Base-by-base conservation (phyloP, 2,329 filamentous ascomycete genomes). In the Trichoderma koningii region DNA sequence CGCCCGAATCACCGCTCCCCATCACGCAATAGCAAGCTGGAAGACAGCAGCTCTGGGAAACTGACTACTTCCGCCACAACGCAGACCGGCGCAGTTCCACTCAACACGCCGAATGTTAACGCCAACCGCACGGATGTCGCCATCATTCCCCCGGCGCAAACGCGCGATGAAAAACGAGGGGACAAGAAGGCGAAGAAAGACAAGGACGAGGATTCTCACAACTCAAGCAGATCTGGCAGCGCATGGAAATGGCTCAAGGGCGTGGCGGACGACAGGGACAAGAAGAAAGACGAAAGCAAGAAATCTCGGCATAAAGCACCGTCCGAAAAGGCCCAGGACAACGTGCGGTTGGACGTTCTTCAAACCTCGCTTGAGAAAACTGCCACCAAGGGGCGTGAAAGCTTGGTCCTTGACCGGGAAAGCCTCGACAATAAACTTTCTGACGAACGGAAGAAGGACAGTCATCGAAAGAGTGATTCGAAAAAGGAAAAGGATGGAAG, bases 401-500 rank as follows among this genome's bases (percentile, higher is more conserved):
- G 92, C 71, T 78, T 97, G 23, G 85, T 96, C 0, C 77, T 97
- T 47, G 93, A 97, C 71, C 89, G 93, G 19, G 89, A 95, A 26
- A 88, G 79, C 67, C 76, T 89, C 61, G 89, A 92, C 68, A 81
- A 79, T 67, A 92, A 89, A 73, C 78, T 95, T 7, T 87, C 93
- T 65, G 90, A 92, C 69, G 92, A 96, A 72, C 85, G 91, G 51
- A 94, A 89, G 77, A 96, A 95, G 75, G 89, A 93, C 69, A 89
- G 86, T 70, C 84, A 80, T 68, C 87, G 92, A 51, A 95, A 93
- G 74, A 85, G 87, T 5, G 89, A 89, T 38, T 83, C 88, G 21
- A 97, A 94, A 78, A 97, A 93, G 75, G 93, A 97, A 70, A 97
- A 96, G 73, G 92, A 97, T 67, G 89, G 93, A 7, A 93, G 94